Evolutionary conservation across 1,284 basidiomycete species (phyloP).

Genomic region (Coriolopsis trogii): DNA sequence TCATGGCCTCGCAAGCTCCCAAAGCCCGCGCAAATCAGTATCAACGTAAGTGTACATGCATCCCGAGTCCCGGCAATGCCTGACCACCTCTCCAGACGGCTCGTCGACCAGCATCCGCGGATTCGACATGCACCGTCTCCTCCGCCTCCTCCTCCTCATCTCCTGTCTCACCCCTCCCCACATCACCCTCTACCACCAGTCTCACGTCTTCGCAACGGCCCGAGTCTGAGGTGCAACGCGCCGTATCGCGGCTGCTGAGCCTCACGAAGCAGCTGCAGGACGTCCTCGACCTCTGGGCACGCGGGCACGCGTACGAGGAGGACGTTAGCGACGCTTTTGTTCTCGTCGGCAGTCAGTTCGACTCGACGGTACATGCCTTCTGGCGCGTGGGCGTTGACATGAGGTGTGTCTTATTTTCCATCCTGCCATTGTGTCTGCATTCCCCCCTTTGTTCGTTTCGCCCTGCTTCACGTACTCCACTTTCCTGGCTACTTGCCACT

Average conservation of each 20-base stretch:
- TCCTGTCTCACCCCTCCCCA: constrained; percentile 10
- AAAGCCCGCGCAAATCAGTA: constrained; percentile 18
- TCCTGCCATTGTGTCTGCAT: constrained; percentile 7
- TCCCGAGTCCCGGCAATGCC: neutral
- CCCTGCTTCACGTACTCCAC: neutral
- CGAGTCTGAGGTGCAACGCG: constrained; percentile 52
- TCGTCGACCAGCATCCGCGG: constrained; percentile 21
- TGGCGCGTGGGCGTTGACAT: constrained; percentile 78
- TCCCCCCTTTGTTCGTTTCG: constrained; percentile 1
- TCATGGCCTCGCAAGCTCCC: constrained; percentile 26
- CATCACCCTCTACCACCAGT: constrained; percentile 10
- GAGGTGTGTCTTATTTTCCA: constrained; percentile 53
- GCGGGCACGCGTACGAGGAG: constrained; percentile 66
- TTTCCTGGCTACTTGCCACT: too few species aligned
- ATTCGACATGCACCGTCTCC: constrained; percentile 23
- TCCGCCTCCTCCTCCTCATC: constrained; percentile 18
- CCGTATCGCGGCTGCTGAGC: constrained; percentile 84
- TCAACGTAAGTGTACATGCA: constrained; percentile 15
- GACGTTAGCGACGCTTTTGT: constrained; percentile 94
- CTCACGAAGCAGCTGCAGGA: constrained; percentile 89
- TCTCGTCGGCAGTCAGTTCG: constrained; percentile 92
- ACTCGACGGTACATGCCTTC: constrained; percentile 83
- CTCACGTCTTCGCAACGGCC: constrained; percentile 12
- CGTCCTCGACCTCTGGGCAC: constrained; percentile 77
- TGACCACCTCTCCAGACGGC: constrained; percentile 11